These are phyloP conservation scores for Orbilia quercus DNA, from an alignment of 2,329 filamentous ascomycete species.

Conservation along the genomic window DNA sequence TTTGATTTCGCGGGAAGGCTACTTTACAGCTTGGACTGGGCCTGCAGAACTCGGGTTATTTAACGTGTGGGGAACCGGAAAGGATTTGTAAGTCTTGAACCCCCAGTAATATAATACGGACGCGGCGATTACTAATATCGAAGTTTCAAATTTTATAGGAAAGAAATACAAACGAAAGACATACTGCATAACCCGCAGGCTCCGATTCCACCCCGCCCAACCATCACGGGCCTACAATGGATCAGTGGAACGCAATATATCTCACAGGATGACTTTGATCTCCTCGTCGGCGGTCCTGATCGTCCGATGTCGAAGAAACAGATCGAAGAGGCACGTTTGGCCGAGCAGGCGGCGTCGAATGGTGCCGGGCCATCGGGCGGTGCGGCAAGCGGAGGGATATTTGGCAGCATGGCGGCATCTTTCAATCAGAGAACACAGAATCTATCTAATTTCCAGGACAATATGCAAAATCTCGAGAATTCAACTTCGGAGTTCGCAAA, in stretches of 20 bases:
- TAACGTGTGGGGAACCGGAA: conserved; percentile 84
- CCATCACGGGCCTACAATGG: conserved; percentile 96
- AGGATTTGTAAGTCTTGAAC: conserved; percentile 68
- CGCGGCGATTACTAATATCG: conserved; percentile 6
- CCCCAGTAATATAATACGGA: not conserved
- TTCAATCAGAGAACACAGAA: conserved; percentile 91
- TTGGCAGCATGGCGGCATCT: conserved; percentile 84
- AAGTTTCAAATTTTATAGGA: conserved; percentile 33
- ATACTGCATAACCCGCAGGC: conserved; percentile 81
- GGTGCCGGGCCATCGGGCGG: not conserved
- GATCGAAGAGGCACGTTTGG: conserved; percentile 76
- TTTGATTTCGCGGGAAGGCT: conserved; percentile 67
- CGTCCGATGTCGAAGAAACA: conserved; percentile 89
- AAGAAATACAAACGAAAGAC: conserved; percentile 68
- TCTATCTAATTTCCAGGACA: conserved; percentile 82
- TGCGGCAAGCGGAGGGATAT: conserved; percentile 70
- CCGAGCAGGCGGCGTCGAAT: conserved; percentile 7
- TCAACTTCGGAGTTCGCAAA: conserved; percentile 85
- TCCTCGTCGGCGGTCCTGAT: conserved; percentile 83
- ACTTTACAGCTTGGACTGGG: conserved; percentile 87
- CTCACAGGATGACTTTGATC: conserved; percentile 84
- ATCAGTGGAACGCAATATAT: conserved; percentile 94
- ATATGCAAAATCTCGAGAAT: conserved; percentile 82
- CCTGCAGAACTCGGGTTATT: conserved; percentile 85
- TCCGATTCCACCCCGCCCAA: conserved; percentile 80